Evolutionary conservation across 495 filamentous ascomycete species (phyloP).

Genomic region (Penicillium malachiteum): DNA sequence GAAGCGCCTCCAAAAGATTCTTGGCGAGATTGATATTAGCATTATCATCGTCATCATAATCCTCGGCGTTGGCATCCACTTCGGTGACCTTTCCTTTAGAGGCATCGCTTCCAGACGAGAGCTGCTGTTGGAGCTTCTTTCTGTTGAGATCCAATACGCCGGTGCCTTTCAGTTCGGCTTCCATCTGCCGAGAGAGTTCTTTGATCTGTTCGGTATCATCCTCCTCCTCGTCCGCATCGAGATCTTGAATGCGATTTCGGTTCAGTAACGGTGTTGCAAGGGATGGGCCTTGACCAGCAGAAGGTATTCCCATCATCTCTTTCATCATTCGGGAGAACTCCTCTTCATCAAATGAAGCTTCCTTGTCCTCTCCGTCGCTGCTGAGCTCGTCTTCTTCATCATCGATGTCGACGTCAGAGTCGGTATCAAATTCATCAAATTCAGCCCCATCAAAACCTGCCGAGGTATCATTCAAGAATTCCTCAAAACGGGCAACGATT

Average conservation of each 20-base stretch:
- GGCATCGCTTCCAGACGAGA: slow-evolving; percentile 12
- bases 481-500: slow-evolving; percentile 87
- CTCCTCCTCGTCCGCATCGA: slow-evolving; percentile 41
- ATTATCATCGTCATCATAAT: slow-evolving; percentile 54
- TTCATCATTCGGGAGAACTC: slow-evolving; percentile 86
- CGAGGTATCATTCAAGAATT: slow-evolving; percentile 85
- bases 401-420: slow-evolving; percentile 55
- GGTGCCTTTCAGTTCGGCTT: slow-evolving; percentile 72
- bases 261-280: slow-evolving; percentile 26
- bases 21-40: slow-evolving; percentile 85
- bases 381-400: slow-evolving; percentile 55
- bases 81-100: slow-evolving; percentile 23
- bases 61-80: slow-evolving; percentile 16
- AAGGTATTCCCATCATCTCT: slow-evolving; percentile 88
- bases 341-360: slow-evolving; percentile 78
- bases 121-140: slow-evolving; percentile 24
- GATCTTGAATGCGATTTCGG: slow-evolving; percentile 44
- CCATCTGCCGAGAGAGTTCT: slow-evolving; percentile 73
- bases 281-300: slow-evolving; percentile 27
- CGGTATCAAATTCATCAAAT: slow-evolving; percentile 61
- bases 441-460: slow-evolving; percentile 79
- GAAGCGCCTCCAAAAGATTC: slow-evolving; percentile 89
- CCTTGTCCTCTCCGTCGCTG: slow-evolving; percentile 67
- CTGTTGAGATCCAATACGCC: slow-evolving; percentile 70
- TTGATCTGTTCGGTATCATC: slow-evolving; percentile 70